Evolutionary conservation across 208 protist genomes (phyloP).

Genomic region (Herpetomonas samuelpessoai): DNA sequence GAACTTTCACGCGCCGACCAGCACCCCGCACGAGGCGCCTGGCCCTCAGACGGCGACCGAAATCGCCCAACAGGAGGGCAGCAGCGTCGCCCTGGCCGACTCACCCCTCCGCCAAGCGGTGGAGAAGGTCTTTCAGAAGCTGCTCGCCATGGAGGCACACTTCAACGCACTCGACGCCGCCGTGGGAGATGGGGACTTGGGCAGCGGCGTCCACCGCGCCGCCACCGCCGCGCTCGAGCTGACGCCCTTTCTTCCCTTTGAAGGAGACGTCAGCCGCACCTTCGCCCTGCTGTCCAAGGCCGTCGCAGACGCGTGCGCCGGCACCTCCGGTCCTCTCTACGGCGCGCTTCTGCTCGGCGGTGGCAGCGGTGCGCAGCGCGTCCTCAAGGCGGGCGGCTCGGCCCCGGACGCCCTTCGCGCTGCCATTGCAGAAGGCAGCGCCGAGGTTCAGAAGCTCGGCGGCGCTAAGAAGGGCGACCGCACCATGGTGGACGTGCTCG

Average conservation of each 20-base stretch:
- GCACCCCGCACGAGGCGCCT: constrained; percentile 10
- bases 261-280: constrained; percentile 19
- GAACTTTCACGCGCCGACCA: constrained; percentile 42
- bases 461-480: constrained; percentile 48
- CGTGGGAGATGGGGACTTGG: constrained; percentile 64
- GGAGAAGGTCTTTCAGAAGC: constrained; percentile 26
- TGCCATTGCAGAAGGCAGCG: constrained; percentile 30
- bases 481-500: constrained; percentile 71
- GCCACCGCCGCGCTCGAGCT: constrained; percentile 25
- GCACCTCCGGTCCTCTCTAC: constrained; percentile 65
- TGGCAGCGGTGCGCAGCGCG: constrained; percentile 20
- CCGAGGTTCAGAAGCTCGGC: constrained; percentile 42
- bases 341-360: constrained; percentile 53
- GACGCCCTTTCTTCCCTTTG: constrained; percentile 43
- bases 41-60: constrained; percentile 36
- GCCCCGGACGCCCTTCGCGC: constrained; percentile 28
- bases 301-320: constrained; percentile 50
- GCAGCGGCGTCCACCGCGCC: constrained; percentile 52
- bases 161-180: constrained; percentile 60
- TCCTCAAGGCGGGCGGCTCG: constrained; percentile 10
- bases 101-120: constrained; percentile 13
- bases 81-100: background rate
- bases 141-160: constrained; percentile 25
- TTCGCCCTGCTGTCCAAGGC: constrained; percentile 49
- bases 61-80: constrained; percentile 18